Evolutionary conservation across 2,329 filamentous ascomycete genomes (phyloP).

Genomic region (Aspergillus uvarum): DNA sequence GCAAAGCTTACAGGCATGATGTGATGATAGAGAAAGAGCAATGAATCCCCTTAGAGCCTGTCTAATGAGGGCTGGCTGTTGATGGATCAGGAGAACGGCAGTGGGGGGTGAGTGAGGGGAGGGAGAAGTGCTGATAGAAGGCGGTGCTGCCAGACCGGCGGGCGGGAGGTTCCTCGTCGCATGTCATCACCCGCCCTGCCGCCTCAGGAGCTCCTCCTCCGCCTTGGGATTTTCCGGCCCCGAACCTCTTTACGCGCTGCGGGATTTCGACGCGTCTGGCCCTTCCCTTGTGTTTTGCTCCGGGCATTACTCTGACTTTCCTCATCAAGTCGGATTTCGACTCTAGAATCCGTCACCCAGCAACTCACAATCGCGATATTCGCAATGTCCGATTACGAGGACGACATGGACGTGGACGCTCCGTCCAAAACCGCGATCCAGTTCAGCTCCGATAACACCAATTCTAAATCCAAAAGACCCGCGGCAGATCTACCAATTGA

Average conservation of each 20-base stretch:
- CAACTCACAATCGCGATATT: not conserved
- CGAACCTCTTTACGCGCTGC: slow-evolving; percentile 44
- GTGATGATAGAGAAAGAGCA: slow-evolving; percentile 13
- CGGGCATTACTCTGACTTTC: not conserved
- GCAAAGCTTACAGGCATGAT: slow-evolving; percentile 49
- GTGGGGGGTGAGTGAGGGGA: slow-evolving; percentile 4
- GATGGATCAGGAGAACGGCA: slow-evolving; percentile 10
- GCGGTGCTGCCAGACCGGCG: slow-evolving; percentile 17
- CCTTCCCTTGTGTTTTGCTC: not conserved
- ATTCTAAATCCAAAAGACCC: slow-evolving; percentile 81
- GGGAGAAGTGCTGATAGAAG: slow-evolving; percentile 6
- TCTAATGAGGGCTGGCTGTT: slow-evolving; percentile 15
- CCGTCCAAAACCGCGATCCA: slow-evolving; percentile 51
- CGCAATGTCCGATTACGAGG: slow-evolving; percentile 57
- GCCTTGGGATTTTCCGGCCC: slow-evolving; percentile 37
- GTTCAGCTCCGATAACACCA: slow-evolving; percentile 72
- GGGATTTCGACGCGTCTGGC: slow-evolving; percentile 31
- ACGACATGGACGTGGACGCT: slow-evolving; percentile 69
- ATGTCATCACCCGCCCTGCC: slow-evolving; percentile 28
- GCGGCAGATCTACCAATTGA: slow-evolving; percentile 91
- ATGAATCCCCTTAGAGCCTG: slow-evolving; percentile 22
- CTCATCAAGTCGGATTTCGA: no score
- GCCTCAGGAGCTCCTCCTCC: slow-evolving; percentile 16
- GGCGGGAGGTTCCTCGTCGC: slow-evolving; percentile 18
- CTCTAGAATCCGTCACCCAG: not conserved